A percentile compares a stretch with the other conserved stretches of the same genome.
These are phyloP conservation scores for Teratosphaeria viscida DNA, from an alignment of 2,329 filamentous ascomycete genomes.

Conservation along the genomic window DNA sequence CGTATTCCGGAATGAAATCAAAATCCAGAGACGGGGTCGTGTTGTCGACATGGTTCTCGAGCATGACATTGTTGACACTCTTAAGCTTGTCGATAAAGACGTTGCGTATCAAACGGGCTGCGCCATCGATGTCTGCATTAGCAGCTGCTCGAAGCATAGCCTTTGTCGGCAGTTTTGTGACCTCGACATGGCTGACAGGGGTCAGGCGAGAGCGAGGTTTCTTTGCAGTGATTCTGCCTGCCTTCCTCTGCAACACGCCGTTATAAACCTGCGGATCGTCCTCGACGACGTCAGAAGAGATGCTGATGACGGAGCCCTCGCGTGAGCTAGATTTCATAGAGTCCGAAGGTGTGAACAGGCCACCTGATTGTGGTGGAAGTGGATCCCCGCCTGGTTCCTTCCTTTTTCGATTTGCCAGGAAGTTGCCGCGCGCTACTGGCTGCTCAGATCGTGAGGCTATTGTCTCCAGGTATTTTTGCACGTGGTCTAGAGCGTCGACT, in stretches of 20 bases:
- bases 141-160: constrained; percentile 27
- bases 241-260: constrained; percentile 26
- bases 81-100: constrained; percentile 27
- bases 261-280: constrained; percentile 28
- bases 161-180: constrained; percentile 24
- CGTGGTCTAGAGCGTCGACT: constrained; percentile 25
- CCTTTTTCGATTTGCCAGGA: constrained; percentile 1
- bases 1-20: constrained; percentile 54
- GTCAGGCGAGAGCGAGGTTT: constrained; percentile 14
- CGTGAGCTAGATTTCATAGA: background rate
- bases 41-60: constrained; percentile 49
- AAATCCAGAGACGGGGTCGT: constrained; percentile 51
- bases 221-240: constrained; percentile 28
- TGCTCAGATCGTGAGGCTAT: background rate
- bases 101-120: constrained; percentile 26
- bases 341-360: background rate
- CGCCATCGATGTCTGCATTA: constrained; percentile 18
- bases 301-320: constrained; percentile 4
- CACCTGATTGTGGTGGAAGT: background rate
- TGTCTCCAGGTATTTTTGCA: constrained; percentile 34
- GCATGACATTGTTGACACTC: constrained; percentile 19
- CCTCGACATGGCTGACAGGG: constrained; percentile 20
- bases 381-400: constrained; percentile 5
- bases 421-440: background rate
- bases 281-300: constrained; percentile 1